Percentiles rank a stretch among this genome's conserved stretches.
Evolutionary conservation across 1,284 basidiomycete species (phyloP).

Genomic region (Ceratorhiza oryzae-sativae): DNA sequence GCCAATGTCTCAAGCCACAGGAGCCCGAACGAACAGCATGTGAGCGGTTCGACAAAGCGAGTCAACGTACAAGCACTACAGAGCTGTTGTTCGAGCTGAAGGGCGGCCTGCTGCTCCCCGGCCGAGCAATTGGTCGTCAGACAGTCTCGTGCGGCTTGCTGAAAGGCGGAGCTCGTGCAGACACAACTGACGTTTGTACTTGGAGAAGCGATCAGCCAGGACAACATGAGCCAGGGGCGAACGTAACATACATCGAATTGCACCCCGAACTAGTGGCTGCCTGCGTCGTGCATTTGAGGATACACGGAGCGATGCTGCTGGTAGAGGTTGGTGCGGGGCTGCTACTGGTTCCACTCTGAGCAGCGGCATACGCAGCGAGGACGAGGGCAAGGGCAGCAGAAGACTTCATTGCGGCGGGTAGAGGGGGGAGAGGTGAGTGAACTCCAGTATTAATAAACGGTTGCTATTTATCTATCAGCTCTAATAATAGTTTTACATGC

Average conservation of each 20-base stretch:
- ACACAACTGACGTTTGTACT: neutral
- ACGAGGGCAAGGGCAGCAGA: neutral
- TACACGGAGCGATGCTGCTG: neutral
- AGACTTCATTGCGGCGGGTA: neutral
- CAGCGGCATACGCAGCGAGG: neutral
- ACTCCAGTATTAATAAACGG: too few species aligned
- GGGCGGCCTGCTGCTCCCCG: neutral
- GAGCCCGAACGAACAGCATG: slow-evolving; percentile 8
- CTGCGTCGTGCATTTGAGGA: neutral
- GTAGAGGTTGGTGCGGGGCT: neutral
- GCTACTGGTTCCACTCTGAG: neutral
- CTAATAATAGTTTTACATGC: neutral
- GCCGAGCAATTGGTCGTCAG: neutral
- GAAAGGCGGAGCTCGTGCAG: neutral
- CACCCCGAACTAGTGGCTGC: neutral
- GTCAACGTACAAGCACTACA: slow-evolving; percentile 19
- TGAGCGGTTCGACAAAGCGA: slow-evolving; percentile 10
- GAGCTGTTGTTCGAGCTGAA: neutral
- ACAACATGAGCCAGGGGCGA: too few species aligned
- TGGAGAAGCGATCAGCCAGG: neutral
- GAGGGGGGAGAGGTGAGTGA: neutral
- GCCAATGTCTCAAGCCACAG: neutral
- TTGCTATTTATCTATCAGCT: neutral
- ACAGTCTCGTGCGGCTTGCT: neutral
- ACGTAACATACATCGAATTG: neutral